Base-by-base conservation (phyloP, 805 yeast species). In the Myxozyma lipomycoides region DNA sequence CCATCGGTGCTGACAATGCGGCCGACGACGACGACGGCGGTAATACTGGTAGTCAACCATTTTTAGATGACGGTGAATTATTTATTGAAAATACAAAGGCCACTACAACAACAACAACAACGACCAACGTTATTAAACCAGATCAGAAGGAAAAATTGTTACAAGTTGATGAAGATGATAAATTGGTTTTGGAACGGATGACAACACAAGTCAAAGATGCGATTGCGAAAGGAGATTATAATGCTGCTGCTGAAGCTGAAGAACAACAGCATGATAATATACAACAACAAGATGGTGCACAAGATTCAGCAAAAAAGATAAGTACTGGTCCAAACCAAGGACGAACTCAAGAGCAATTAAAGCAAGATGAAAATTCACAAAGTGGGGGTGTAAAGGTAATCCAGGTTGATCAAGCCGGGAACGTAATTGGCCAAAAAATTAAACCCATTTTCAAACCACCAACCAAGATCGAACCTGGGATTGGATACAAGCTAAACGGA, bases 1-100 rank as follows among this genome's bases (percentile, higher is more conserved):
- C n/a, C n/a, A n/a, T n/a, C n/a, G n/a, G n/a, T n/a, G n/a, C n/a
- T n/a, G n/a, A n/a, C n/a, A n/a, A n/a, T n/a, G n/a, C n/a, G n/a
- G n/a, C n/a, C n/a, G n/a, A n/a, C n/a, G n/a, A n/a, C n/a, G n/a
- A n/a, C n/a, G n/a, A n/a, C n/a, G n/a, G n/a, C n/a, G n/a, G n/a
- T n/a, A n/a, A n/a, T n/a, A n/a, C n/a, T n/a, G n/a, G n/a, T n/a
- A n/a, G n/a, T n/a, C n/a, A n/a, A n/a, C 41, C 45, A 21, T 46
- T 40, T 23, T 41, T 46, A 6, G 49, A 46, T 28, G 49, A 46
- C 45, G 49, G 49, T 35, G 49, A 34, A 25, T 34, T 46, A 4
- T 39, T 40, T 4, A 42, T 24, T 15, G 45, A 42, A 12, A 34
- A 21, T 30, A 42, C n/a, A 15, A 25, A 7, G 35, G 39, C 22